A percentile compares a stretch with the other conserved stretches of the same genome.
phyloP scores from a whole-genome alignment of 2,329 filamentous ascomycete species.

The Epichloe amarillans region DNA sequence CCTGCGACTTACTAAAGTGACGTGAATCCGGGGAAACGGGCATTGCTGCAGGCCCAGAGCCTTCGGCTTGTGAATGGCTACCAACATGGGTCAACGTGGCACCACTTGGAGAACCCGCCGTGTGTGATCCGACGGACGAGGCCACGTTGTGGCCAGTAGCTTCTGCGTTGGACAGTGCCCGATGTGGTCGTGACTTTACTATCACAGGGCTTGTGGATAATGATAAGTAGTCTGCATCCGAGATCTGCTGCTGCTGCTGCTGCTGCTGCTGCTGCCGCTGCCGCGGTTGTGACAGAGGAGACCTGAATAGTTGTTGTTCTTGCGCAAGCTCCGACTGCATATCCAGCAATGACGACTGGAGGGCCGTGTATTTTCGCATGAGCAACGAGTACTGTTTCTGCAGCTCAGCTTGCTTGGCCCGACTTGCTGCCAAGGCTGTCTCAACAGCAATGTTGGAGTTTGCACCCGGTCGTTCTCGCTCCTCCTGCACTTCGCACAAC shows the following conservation, averaged over 20 bases:
- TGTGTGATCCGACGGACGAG: constrained; percentile 25
- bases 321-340: constrained; percentile 22
- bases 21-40: constrained; percentile 26
- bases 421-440: constrained; percentile 34
- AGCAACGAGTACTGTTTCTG: constrained; percentile 38
- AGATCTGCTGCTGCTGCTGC: not conserved
- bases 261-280: not conserved
- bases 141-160: constrained; percentile 29
- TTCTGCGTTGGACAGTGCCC: constrained; percentile 32
- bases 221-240: constrained; percentile 23
- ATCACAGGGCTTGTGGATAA: constrained; percentile 25
- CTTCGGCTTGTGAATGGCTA: not conserved
- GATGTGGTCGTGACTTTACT: constrained; percentile 23
- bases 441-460: constrained; percentile 28
- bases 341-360: constrained; percentile 37
- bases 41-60: constrained; percentile 11
- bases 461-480: constrained; percentile 12
- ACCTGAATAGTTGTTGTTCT: not conserved
- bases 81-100: not conserved
- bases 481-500: constrained; percentile 26
- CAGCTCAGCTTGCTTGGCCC: constrained; percentile 39
- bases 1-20: constrained; percentile 27
- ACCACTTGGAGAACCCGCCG: constrained; percentile 2
- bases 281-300: not conserved
- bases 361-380: constrained; percentile 35